Evolutionary conservation across 1,284 basidiomycete genomes (phyloP), one percentile per base, ranked within the genome.

Genomic region (Puccinia coronata): DNA sequence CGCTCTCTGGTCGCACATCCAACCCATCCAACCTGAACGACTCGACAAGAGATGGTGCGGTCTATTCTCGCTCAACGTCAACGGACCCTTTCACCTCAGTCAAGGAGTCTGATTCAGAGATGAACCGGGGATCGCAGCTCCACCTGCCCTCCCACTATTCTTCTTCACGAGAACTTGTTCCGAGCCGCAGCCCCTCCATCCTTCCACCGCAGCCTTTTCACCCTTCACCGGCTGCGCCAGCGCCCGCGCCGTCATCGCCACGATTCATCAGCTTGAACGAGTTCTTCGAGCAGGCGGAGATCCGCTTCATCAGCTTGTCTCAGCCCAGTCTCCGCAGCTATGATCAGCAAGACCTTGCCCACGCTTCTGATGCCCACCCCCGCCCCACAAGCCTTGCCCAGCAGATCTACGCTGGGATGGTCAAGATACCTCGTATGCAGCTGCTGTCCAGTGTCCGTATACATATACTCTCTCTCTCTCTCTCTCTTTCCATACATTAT

Each of bases 261-360:
- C 23, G 39, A 55, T 43, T 53, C 25, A 72, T 80, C 25, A 80
- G 28, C 31, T 70, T 80, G 36, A 57, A 72, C 18, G 69, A 80
- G 57, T 80, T 80, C 34, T 80, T 80, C 59, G 69, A 80, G 53
- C 78, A 80, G 59, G 78, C 78, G 20, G 78, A 80, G 59, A 69
- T 80, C 43, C 53, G 69, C 6, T 80, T 80, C 53, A 80, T 80
- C 41, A 72, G 57, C 41, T 41, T 80, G 20, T 69, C 78, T 36
- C 78, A 80, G 65, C 78, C 78, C 14, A 36, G 69, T 11, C 69
- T 80, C 36, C 53, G 78, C 16, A 61, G 61, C 36, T 25, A 80
- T 59, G 75, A 78, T 31, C 69, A 80, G 39, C 69, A 61, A 8
- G 53, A 53, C 2, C 63, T 55, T 28, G 34, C 31, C 12, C 25